Percentiles rank a stretch among this genome's conserved stretches.
Evolutionary conservation across 106 monocot genomes (phyloP).

Genomic region (Acorus gramineus): DNA sequence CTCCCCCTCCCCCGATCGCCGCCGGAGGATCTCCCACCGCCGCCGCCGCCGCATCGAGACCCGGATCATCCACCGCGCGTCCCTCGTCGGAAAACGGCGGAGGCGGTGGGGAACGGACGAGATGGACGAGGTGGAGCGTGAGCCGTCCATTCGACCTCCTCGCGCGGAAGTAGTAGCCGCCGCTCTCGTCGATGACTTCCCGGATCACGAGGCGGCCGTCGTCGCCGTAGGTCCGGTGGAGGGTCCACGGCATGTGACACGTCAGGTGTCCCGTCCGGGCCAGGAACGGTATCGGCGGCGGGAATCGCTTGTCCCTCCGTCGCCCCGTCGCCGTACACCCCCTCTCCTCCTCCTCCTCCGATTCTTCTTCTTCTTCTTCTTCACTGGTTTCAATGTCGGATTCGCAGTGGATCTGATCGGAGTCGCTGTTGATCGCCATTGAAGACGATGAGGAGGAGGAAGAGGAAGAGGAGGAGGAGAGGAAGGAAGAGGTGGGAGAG

Average conservation of each 20-base stretch:
- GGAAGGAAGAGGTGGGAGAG: too few relatives aligned
- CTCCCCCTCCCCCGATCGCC: too few relatives aligned
- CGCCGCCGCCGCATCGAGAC: too few relatives aligned
- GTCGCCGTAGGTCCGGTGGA: slow-evolving; percentile 23
- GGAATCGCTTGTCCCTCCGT: slow-evolving; percentile 17
- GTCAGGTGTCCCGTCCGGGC: slow-evolving; percentile 15
- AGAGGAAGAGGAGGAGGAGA: too few relatives aligned
- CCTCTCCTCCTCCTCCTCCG: slow-evolving; percentile 8
- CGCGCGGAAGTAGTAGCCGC: slow-evolving; percentile 31
- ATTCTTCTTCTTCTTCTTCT: neutral
- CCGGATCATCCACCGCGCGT: too few relatives aligned
- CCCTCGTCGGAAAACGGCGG: too few relatives aligned
- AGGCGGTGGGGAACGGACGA: too few relatives aligned
- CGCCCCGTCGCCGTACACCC: slow-evolving; percentile 41
- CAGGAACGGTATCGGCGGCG: slow-evolving; percentile 36
- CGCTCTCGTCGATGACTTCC: slow-evolving; percentile 12
- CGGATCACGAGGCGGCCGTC: slow-evolving; percentile 47
- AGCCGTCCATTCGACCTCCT: slow-evolving; percentile 26
- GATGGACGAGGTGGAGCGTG: slow-evolving; percentile 20
- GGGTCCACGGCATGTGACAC: slow-evolving; percentile 17
- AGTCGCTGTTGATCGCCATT: too few relatives aligned
- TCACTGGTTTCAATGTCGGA: neutral
- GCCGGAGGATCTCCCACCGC: too few relatives aligned
- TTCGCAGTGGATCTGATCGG: too few relatives aligned
- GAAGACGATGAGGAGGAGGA: too few relatives aligned